A percentile compares a stretch with the other conserved stretches of the same genome.
phyloP scores from a whole-genome alignment of 176 grass and related monocot genomes.

The Dendrocalamus sinicus region DNA sequence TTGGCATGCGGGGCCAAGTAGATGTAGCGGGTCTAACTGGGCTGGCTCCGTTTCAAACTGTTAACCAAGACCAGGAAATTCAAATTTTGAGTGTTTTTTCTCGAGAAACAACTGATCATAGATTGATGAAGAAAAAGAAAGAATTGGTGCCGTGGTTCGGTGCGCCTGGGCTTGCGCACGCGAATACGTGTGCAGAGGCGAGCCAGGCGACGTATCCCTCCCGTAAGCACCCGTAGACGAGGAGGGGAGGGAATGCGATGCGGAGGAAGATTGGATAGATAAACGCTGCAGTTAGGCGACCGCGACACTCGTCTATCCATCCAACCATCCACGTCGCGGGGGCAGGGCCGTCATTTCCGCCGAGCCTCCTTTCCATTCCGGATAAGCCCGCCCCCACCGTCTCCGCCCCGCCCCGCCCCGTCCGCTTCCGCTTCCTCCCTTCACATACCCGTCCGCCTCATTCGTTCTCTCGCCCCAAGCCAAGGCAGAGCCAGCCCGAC shows the following conservation, averaged over 20 bases:
- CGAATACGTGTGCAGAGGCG: too few relatives aligned
- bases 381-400: constrained; percentile 52
- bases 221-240: too few relatives aligned
- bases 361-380: not conserved
- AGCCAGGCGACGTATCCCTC: too few relatives aligned
- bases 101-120: not conserved
- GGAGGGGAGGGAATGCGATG: too few relatives aligned
- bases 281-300: constrained; percentile 17
- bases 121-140: not conserved
- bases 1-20: not conserved
- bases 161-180: too few relatives aligned
- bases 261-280: too few relatives aligned
- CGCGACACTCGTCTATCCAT: constrained; percentile 2
- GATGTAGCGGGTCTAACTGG: not conserved
- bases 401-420: constrained; percentile 27
- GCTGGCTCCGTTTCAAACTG: not conserved
- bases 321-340: constrained; percentile 23
- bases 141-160: too few relatives aligned
- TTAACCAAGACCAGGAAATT: not conserved
- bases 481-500: not conserved
- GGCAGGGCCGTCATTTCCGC: constrained; percentile 32
- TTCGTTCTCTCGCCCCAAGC: not conserved
- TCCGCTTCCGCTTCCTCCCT: not conserved
- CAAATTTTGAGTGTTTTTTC: not conserved
- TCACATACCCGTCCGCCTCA: not conserved